phyloP scores from a whole-genome alignment of 2,329 filamentous ascomycete species.

The Pestalotiopsis sp. region DNA sequence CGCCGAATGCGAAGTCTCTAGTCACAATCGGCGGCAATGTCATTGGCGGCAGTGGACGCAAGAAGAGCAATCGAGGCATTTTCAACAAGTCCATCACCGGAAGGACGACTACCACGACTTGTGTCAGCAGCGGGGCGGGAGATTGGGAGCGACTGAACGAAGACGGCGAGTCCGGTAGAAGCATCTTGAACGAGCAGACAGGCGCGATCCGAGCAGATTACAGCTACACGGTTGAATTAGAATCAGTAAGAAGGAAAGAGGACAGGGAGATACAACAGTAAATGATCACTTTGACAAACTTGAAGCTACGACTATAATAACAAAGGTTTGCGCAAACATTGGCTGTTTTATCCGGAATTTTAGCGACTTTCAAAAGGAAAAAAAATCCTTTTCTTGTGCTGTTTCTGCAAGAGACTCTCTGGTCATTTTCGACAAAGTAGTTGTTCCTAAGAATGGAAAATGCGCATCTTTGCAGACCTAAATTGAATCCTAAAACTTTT shows the following conservation, averaged over 20 bases:
- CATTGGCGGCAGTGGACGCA: not conserved
- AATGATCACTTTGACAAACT: too few species aligned
- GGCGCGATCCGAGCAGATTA: slow-evolving; percentile 9
- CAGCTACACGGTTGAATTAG: slow-evolving; percentile 16
- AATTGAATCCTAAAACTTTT: too few species aligned
- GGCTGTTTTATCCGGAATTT: too few species aligned
- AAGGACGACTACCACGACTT: slow-evolving; percentile 12
- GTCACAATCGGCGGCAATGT: slow-evolving; percentile 14
- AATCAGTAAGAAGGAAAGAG: not conserved
- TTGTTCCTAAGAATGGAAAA: too few species aligned
- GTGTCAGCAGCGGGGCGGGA: slow-evolving; percentile 9
- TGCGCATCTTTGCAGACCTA: too few species aligned
- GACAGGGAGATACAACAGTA: not conserved
- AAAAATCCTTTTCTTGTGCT: too few species aligned
- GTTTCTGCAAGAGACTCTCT: too few species aligned
- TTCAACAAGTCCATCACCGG: slow-evolving; percentile 17
- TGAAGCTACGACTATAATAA: too few species aligned
- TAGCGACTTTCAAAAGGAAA: too few species aligned
- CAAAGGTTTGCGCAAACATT: too few species aligned
- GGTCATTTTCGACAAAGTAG: too few species aligned
- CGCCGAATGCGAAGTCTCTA: slow-evolving; percentile 3
- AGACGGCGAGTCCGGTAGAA: not conserved
- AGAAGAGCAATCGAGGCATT: not conserved
- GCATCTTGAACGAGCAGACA: slow-evolving; percentile 9
- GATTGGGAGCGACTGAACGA: slow-evolving; percentile 17